phyloP scores from a whole-genome alignment of 2,329 filamentous ascomycete species.

The Aspergillus oerlinghausenensis region DNA sequence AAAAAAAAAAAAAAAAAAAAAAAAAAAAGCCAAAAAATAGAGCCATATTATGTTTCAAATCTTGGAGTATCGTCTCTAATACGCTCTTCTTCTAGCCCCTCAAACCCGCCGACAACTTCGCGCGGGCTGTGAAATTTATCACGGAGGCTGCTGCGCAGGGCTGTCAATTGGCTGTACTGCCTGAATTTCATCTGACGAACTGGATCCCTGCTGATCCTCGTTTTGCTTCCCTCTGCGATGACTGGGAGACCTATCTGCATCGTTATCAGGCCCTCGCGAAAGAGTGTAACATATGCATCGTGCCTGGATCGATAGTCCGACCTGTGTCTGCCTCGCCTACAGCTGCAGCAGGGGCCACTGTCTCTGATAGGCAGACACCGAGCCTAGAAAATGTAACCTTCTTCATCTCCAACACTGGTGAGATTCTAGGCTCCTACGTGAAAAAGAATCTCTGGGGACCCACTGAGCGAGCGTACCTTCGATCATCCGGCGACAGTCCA shows the following conservation, averaged over 20 bases:
- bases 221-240: slow-evolving; percentile 43
- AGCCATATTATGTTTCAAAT: too few species aligned
- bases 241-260: slow-evolving; percentile 48
- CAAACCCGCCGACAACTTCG: slow-evolving; percentile 6
- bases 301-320: slow-evolving; percentile 46
- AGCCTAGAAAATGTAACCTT: slow-evolving; percentile 50
- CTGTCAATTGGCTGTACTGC: slow-evolving; percentile 54
- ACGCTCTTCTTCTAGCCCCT: slow-evolving; percentile 1
- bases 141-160: slow-evolving; percentile 41
- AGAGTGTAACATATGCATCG: slow-evolving; percentile 39
- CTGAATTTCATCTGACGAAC: slow-evolving; percentile 53
- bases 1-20: too few species aligned
- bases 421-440: slow-evolving; percentile 49
- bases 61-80: not conserved
- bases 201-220: slow-evolving; percentile 46
- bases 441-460: slow-evolving; percentile 35
- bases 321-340: not conserved
- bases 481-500: not conserved
- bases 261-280: slow-evolving; percentile 50
- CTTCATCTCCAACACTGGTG: slow-evolving; percentile 49
- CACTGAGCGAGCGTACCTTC: not conserved
- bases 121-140: slow-evolving; percentile 37
- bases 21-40: too few species aligned
- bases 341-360: slow-evolving; percentile 25
- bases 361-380: slow-evolving; percentile 22